Percentiles rank a stretch among this genome's conserved stretches.
Conservation (phyloP, 106 monocot genomes). For the Acanthochlamys bracteata region DNA sequence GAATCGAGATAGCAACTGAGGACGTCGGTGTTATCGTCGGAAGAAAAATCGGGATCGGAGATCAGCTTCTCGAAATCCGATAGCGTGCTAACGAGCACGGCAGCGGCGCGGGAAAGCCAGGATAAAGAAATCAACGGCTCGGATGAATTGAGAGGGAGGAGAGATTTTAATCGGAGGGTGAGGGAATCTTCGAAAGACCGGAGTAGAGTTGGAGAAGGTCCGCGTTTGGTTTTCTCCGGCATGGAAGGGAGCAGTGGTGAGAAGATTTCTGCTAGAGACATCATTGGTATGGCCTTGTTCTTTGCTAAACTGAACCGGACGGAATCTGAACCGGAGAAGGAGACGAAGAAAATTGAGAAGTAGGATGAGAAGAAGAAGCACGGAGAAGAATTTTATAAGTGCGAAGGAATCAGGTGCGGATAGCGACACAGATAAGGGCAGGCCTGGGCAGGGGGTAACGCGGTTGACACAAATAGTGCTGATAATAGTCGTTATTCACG, state of each 20-base stretch:
- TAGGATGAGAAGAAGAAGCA: background rate
- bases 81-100: no score
- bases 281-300: no score
- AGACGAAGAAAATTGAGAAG: background rate
- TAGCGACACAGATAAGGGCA: background rate
- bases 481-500: background rate
- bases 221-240: background rate
- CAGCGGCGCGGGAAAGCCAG: conserved; percentile 20
- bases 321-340: background rate
- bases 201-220: background rate
- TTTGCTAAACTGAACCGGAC: background rate
- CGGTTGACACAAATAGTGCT: background rate
- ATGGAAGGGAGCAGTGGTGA: background rate
- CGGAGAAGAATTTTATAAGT: background rate
- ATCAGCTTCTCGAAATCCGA: no score
- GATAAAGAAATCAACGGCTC: conserved; percentile 14
- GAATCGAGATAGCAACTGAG: no score
- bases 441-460: background rate
- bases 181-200: conserved; percentile 41
- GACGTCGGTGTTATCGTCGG: no score
- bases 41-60: no score
- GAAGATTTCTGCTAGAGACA: background rate
- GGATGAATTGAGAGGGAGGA: conserved; percentile 16
- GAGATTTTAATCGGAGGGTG: conserved; percentile 25
- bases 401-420: background rate